These are phyloP conservation scores for Aspergillus novoparasiticus DNA, from an alignment of 2,329 filamentous ascomycete genomes.

Conservation along the genomic window DNA sequence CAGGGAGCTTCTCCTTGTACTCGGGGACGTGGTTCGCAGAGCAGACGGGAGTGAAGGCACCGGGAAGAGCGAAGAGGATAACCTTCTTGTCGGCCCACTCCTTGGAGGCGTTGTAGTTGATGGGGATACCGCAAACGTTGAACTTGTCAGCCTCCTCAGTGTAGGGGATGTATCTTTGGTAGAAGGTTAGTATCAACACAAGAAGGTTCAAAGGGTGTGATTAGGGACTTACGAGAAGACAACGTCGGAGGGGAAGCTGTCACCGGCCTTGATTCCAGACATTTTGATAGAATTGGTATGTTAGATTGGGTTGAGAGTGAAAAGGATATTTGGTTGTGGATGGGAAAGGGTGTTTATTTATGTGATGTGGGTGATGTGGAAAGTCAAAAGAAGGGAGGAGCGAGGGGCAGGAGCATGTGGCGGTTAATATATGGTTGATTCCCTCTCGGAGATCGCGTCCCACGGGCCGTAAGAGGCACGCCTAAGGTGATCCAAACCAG, in stretches of 20 bases:
- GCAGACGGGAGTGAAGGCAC: constrained; percentile 86
- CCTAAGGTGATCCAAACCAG: constrained; percentile 37
- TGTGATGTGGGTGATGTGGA: constrained; percentile 10
- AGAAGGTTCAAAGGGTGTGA: background rate
- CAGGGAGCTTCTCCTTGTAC: constrained; percentile 71
- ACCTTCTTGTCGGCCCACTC: constrained; percentile 72
- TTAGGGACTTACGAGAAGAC: constrained; percentile 66
- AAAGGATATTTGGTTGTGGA: background rate
- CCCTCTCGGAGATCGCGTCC: constrained; percentile 16
- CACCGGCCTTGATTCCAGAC: constrained; percentile 75
- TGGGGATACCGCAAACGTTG: constrained; percentile 75
- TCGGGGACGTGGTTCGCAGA: constrained; percentile 78
- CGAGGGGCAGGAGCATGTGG: constrained; percentile 19
- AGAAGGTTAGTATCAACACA: constrained; percentile 10
- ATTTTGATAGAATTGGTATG: constrained; percentile 43
- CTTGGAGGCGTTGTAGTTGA: constrained; percentile 78
- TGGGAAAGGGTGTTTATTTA: constrained; percentile 17
- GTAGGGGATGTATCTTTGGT: constrained; percentile 72
- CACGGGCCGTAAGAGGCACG: constrained; percentile 18
- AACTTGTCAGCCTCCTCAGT: constrained; percentile 68
- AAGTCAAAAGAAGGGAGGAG: constrained; percentile 5
- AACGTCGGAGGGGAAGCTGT: constrained; percentile 79
- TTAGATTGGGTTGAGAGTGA: background rate
- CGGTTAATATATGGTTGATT: constrained; percentile 24
- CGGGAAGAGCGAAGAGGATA: constrained; percentile 69